Base-by-base conservation (phyloP, 179 eudicot species). In the Actinidia polygama region DNA sequence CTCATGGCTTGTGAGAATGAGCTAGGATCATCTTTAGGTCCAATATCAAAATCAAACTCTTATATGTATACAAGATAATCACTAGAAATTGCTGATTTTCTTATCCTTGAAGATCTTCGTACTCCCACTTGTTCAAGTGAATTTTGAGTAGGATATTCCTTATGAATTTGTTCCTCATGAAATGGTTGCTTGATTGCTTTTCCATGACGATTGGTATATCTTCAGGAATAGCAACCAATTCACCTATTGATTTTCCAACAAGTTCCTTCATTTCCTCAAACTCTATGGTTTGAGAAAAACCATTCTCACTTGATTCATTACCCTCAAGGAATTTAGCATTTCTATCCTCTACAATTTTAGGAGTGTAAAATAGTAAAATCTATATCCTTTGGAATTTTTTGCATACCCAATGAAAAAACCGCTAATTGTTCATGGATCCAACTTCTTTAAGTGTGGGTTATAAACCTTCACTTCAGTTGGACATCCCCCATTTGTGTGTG, bases 311-410 rank as follows among this genome's bases (percentile, higher is more conserved):
- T 14, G n/a, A 3, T 4, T 47, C 75, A 3, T 3, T 3, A 36
- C 50, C 58, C 58, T 73, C 77, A 47, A 73, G 77, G 50, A 73
- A 73, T 19, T 11, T 23, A 15, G 63, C 69, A 21, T 64, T 21
- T 64, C 69, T 21, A 21, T 1, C 30, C 4, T 64, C 15, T 12
- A 64, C 6, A 24, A 23, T 26, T 23, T 12, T 64, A 58, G 7
- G 63, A 2, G 63, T 58, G 63, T 15, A 7, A n/a, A 21, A 18
- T 3, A 58, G 19, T 58, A 58, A 58, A 40, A 70, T 7, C 51
- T 70, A 12, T 10, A 70, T 10, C 74, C 47, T 14, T 70, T 70
- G 4, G 51, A 36, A 5, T 15, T 40, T 44, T 70, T 50, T 58
- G 63, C 21, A 16, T 58, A 18, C 21, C 21, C 63, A 58, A 58